A percentile compares a stretch with the other conserved stretches of the same genome.
Conservation (phyloP, 2,329 filamentous ascomycete species). For the Xylaria sp. region DNA sequence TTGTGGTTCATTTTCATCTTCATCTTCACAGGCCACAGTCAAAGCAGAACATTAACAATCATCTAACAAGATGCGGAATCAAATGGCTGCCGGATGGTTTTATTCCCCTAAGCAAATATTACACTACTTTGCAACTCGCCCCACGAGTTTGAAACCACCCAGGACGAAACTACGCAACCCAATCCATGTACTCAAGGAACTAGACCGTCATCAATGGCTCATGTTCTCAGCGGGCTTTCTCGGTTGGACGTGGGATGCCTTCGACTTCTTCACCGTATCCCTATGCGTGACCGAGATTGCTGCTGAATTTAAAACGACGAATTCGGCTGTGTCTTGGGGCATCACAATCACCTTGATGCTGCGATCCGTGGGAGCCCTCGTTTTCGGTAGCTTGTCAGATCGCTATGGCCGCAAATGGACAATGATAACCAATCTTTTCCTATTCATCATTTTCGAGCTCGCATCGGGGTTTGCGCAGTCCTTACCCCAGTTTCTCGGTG, state of each 20-base stretch:
- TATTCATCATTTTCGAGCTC: slow-evolving; percentile 39
- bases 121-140: slow-evolving; percentile 50
- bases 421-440: slow-evolving; percentile 34
- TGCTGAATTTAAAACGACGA: slow-evolving; percentile 32
- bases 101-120: slow-evolving; percentile 49
- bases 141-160: slow-evolving; percentile 51
- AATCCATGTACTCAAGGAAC: slow-evolving; percentile 42
- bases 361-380: slow-evolving; percentile 36
- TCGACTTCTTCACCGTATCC: slow-evolving; percentile 38
- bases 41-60: background rate
- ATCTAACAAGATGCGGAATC: slow-evolving; percentile 36
- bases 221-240: slow-evolving; percentile 43
- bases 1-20: background rate
- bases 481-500: slow-evolving; percentile 36
- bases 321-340: slow-evolving; percentile 37
- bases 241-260: slow-evolving; percentile 38
- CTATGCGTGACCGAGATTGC: slow-evolving; percentile 40
- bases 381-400: slow-evolving; percentile 36
- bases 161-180: slow-evolving; percentile 46
- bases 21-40: background rate
- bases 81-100: slow-evolving; percentile 42
- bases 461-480: slow-evolving; percentile 37
- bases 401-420: slow-evolving; percentile 38
- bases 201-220: slow-evolving; percentile 49
- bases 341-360: slow-evolving; percentile 40